These are phyloP conservation scores for Plasmodium adleri DNA, from an alignment of 169 alveolate genomes.

Conservation along the genomic window DNA sequence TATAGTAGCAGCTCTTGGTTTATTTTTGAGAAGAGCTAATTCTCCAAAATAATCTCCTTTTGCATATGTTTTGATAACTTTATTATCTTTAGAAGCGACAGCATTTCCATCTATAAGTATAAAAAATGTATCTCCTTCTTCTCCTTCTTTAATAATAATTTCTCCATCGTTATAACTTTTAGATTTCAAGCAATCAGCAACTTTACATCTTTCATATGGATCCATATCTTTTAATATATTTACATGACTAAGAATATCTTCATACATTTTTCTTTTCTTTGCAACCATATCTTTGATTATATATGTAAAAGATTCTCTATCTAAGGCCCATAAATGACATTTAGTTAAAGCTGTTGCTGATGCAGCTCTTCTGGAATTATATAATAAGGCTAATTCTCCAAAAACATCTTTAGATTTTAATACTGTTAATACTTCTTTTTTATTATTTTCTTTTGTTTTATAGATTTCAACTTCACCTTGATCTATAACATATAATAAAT, in stretches of 20 bases:
- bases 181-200: conserved; percentile 94
- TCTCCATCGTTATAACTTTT: conserved; percentile 89
- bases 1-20: conserved; percentile 97
- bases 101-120: conserved; percentile 94
- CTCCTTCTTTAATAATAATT: conserved; percentile 96
- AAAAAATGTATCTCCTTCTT: conserved; percentile 94
- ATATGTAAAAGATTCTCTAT: conserved; percentile 95
- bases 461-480: conserved; percentile 92
- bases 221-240: conserved; percentile 93
- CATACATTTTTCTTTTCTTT: conserved; percentile 94
- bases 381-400: conserved; percentile 97
- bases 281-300: conserved; percentile 95
- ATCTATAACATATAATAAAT: conserved; percentile 93
- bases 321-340: conserved; percentile 93
- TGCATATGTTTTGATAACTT: conserved; percentile 89
- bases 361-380: conserved; percentile 97
- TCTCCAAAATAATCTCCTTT: conserved; percentile 98
- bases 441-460: conserved; percentile 87
- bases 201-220: conserved; percentile 94
- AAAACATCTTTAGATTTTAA: conserved; percentile 94
- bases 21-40: conserved; percentile 93
- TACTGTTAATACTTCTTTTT: conserved; percentile 79
- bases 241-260: conserved; percentile 90
- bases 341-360: conserved; percentile 93
- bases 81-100: conserved; percentile 92